Evolutionary conservation across 306 rosid genomes (phyloP), one percentile per base, ranked within the genome.

Genomic region (Carpinus fangiana): DNA sequence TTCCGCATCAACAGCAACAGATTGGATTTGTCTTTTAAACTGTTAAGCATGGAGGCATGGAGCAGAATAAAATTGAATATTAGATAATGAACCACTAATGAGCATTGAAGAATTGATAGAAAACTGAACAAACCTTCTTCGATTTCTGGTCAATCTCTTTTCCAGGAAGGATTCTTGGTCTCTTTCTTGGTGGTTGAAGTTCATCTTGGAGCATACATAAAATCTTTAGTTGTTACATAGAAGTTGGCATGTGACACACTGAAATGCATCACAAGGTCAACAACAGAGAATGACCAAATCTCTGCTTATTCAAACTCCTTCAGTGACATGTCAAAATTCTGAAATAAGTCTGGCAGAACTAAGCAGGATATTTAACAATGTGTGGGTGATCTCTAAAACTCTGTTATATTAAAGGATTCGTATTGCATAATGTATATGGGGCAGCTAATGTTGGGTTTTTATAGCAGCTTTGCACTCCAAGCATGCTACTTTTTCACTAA

Each of bases 161-260:
- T 76, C 96, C 98, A 0, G 98, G 98, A 76, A 90, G 91, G 79
- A 95, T 75, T 84, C 81, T 89, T 0, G 98, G 98, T 74, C 90
- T 89, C 85, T 75, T 87, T 82, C 76, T 91, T 43, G 86, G 93
- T 26, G 70, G 65, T 70, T 85, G 82, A 41, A 84, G 90, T 80
- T 89, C 93, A 70, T 89, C 98, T 94, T 90, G 81, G 72, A 64
- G 70, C 83, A 89, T 64, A 67, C 59, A 76, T 54, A 78, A 21
- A 68, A 79, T 53, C 51, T 51, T 87, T 69, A 84, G 76, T 75
- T 57, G 41, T 36, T 71, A 84, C 51, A 73, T 47, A 73, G 60
- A 69, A 74, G 62, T 79, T 20, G 70, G 73, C 34, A 56, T 57
- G 14, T n/a, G 61, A 10, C 77, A 80, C 14, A 28, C 69, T 69